These are phyloP conservation scores for Elongisporangium anandrum DNA, from an alignment of 352 stramenopile genomes.

Conservation along the genomic window DNA sequence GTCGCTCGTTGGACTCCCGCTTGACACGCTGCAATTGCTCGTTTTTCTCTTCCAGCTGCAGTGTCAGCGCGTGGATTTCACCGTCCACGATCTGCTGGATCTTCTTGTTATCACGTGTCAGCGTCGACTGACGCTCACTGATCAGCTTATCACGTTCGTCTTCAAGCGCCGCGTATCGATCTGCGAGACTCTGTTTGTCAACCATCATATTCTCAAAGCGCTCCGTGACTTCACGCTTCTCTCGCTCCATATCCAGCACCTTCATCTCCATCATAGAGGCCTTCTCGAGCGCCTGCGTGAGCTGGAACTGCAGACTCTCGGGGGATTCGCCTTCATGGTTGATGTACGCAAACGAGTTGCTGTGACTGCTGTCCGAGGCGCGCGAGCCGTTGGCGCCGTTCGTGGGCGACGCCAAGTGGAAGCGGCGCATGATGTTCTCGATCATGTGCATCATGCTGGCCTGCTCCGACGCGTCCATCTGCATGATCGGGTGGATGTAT, in stretches of 20 bases:
- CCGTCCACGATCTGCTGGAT: constrained; percentile 85
- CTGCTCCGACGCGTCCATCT: constrained; percentile 73
- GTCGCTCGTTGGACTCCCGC: constrained; percentile 62
- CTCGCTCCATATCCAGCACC: constrained; percentile 69
- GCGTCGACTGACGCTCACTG: constrained; percentile 63
- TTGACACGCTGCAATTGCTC: constrained; percentile 69
- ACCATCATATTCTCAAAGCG: constrained; percentile 53
- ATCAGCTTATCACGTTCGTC: constrained; percentile 70
- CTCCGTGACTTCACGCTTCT: constrained; percentile 73
- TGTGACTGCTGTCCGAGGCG: constrained; percentile 20
- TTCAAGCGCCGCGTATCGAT: constrained; percentile 46
- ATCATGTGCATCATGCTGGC: constrained; percentile 83
- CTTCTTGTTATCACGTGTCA: constrained; percentile 84
- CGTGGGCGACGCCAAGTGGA: constrained; percentile 53
- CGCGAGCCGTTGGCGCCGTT: constrained; percentile 10
- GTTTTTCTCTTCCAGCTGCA: constrained; percentile 78
- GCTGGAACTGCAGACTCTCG: constrained; percentile 44
- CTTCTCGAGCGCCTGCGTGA: constrained; percentile 67
- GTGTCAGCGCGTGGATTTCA: constrained; percentile 67
- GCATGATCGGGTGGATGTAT: constrained; percentile 85
- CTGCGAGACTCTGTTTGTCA: constrained; percentile 42
- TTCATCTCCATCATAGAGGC: constrained; percentile 64
- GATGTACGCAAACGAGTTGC: constrained; percentile 57
- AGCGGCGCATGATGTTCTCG: constrained; percentile 79
- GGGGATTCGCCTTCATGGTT: constrained; percentile 31